Evolutionary conservation across 1,139 yeast species (phyloP).

Genomic region (Geotrichum restrictum): DNA sequence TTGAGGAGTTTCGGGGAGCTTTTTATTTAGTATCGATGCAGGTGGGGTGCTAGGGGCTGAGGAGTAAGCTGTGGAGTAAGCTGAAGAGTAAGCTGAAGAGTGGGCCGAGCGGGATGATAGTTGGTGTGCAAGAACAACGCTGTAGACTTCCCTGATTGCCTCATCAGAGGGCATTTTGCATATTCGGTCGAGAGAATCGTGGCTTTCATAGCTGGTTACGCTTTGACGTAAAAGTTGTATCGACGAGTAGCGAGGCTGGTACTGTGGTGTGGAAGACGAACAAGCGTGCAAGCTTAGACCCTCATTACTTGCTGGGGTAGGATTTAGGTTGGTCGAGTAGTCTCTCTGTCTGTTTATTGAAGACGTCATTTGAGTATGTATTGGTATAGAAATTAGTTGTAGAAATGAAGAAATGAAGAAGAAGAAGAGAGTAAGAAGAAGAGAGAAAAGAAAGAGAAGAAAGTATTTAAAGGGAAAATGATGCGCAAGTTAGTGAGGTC

Average conservation of each 20-base stretch:
- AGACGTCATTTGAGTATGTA: too few relatives aligned
- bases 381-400: background rate
- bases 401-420: background rate
- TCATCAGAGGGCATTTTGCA: background rate
- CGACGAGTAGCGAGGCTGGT: background rate
- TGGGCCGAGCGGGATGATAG: background rate
- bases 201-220: background rate
- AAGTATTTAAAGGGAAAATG: too few relatives aligned
- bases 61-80: background rate
- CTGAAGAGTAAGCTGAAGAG: background rate
- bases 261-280: background rate
- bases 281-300: background rate
- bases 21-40: background rate
- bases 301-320: background rate
- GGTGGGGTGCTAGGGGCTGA: background rate
- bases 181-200: conserved; percentile 14
- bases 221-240: background rate
- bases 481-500: too few relatives aligned
- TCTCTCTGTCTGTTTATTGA: too few relatives aligned
- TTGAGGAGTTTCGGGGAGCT: background rate
- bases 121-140: background rate
- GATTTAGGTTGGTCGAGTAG: too few relatives aligned
- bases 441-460: background rate
- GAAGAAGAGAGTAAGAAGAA: background rate
- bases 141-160: conserved; percentile 1